Evolutionary conservation across 208 protist species (phyloP).

Genomic region (Acanthamoeba triangularis): DNA sequence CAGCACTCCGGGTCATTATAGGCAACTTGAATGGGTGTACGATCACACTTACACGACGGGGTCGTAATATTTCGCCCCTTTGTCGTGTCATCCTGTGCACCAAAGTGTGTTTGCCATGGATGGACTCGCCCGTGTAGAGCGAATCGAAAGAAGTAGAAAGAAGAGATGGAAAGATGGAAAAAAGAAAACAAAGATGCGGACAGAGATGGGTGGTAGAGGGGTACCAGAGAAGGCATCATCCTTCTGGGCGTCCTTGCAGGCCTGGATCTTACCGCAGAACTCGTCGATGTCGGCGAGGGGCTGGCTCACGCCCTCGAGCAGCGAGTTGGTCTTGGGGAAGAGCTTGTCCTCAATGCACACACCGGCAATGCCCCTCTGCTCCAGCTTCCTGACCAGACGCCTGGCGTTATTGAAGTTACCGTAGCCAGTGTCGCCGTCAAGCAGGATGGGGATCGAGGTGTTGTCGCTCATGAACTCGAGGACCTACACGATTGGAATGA

Average conservation of each 20-base stretch:
- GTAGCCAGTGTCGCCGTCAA: slow-evolving; percentile 93
- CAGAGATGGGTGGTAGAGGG: background rate
- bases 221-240: slow-evolving; percentile 71
- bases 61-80: background rate
- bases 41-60: slow-evolving; percentile 56
- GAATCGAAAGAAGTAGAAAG: background rate
- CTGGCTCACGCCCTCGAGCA: slow-evolving; percentile 88
- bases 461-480: slow-evolving; percentile 92
- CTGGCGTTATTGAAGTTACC: slow-evolving; percentile 93
- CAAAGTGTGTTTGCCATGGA: slow-evolving; percentile 49
- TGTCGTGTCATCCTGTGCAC: slow-evolving; percentile 41
- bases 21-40: slow-evolving; percentile 57
- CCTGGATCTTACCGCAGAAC: slow-evolving; percentile 91
- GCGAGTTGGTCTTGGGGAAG: slow-evolving; percentile 93
- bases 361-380: slow-evolving; percentile 91
- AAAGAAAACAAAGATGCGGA: background rate
- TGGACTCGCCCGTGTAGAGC: background rate
- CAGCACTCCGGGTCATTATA: background rate
- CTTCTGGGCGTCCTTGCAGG: slow-evolving; percentile 91
- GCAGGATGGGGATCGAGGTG: slow-evolving; percentile 91
- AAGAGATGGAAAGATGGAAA: too few relatives aligned
- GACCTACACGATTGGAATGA: slow-evolving; percentile 72
- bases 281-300: slow-evolving; percentile 92
- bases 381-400: slow-evolving; percentile 90
- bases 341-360: slow-evolving; percentile 94